Evolutionary conservation across 441 rosid genomes (phyloP).

Genomic region (Adansonia madagascariensis): DNA sequence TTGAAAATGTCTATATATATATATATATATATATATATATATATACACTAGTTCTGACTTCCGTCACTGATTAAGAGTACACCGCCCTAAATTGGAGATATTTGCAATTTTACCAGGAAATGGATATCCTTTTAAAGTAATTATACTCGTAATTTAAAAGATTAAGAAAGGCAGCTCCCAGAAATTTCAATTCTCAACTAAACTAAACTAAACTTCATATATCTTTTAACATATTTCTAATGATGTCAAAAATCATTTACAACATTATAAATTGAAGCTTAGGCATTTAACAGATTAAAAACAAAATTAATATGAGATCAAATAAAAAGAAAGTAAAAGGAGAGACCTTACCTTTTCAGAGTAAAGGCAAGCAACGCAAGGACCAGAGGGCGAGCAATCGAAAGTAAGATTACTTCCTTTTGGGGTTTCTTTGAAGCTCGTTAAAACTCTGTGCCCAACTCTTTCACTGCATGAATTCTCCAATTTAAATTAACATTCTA

Average conservation of each 20-base stretch:
- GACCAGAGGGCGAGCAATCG: conserved; percentile 86
- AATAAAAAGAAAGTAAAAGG: neutral
- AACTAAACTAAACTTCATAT: neutral
- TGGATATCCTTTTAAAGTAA: neutral
- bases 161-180: neutral
- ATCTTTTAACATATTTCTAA: too few relatives aligned
- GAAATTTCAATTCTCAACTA: neutral
- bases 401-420: conserved; percentile 66
- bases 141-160: neutral
- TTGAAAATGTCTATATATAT: neutral
- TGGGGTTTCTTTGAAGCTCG: conserved; percentile 69
- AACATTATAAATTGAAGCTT: neutral
- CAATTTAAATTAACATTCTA: too few relatives aligned
- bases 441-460: conserved; percentile 50
- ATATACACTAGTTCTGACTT: neutral
- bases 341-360: conserved; percentile 67
- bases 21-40: too few relatives aligned
- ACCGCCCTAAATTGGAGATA: neutral
- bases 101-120: neutral
- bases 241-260: neutral
- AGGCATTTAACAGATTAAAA: neutral
- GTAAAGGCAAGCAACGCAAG: conserved; percentile 75
- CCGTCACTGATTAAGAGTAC: neutral
- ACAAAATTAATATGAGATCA: neutral
- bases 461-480: conserved; percentile 26